Base-by-base conservation (phyloP, 257 asterid species). In the Penstemon eatonii region DNA sequence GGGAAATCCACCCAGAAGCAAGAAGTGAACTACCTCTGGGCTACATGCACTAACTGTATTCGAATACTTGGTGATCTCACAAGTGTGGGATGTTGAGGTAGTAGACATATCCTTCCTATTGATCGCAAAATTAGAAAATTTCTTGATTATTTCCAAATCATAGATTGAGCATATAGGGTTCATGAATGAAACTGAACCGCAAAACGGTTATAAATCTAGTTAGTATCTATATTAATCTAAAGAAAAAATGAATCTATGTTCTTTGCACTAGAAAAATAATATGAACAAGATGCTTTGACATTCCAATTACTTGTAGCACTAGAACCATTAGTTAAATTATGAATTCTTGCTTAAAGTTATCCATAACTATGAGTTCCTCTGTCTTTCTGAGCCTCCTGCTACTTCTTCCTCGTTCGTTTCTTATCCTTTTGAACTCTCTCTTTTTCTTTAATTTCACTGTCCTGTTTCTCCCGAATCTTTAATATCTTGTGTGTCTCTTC, bases 51-150 rank as follows among this genome's bases (percentile, higher is more conserved):
- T 25, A 25, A 25, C 3, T 25, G 33, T 25, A 25, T 25, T 25
- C 2, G 33, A 25, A 25, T 25, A 25, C 56, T 72, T 52, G 67
- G 61, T 60, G 56, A 64, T 67, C 41, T 73, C 76, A 54, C 38
- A n/a, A 25, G 61, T 13, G 53, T 63, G 25, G 49, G 58, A 59
- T 45, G 56, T 9, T 4, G 64, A 40, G 33, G 41, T 47, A 42
- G 67, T 68, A 69, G 70, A 73, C 25, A 73, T 63, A 18, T 55
- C 56, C 68, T 11, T 73, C 77, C n/a, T 65, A 70, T 73, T 45
- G 38, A 7, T 19, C 43, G 3, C 56, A 42, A 61, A 54, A 68
- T 44, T 11, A 6, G 59, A 62, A 65, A 47, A 37, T 13, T 15
- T 50, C 25, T 5, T n/a, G 4, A 38, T 13, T 65, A 10, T 65